Conservation (phyloP, 1,284 basidiomycete genomes). For the Mycena citricolor region DNA sequence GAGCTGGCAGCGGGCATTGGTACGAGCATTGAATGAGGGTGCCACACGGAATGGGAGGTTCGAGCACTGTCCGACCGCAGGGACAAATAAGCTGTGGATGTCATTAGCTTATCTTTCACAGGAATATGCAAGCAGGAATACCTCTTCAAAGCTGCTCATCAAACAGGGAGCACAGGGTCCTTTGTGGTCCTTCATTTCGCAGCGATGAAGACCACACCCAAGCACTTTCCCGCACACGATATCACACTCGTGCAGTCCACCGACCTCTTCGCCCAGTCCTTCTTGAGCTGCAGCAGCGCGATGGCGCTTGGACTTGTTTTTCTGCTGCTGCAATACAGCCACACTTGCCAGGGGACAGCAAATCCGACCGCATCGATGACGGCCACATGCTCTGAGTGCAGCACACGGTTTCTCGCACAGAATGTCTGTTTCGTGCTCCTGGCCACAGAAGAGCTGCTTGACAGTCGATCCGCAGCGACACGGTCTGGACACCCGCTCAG, state of each 20-base stretch:
- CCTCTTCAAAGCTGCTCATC: conserved; percentile 87
- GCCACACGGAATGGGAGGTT: conserved; percentile 67
- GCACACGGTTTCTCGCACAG: conserved; percentile 77
- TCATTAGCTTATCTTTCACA: conserved; percentile 12
- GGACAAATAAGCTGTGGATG: conserved; percentile 64
- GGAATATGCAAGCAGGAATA: not conserved
- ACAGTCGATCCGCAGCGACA: conserved; percentile 80
- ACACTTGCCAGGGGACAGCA: conserved; percentile 86
- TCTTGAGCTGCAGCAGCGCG: conserved; percentile 31
- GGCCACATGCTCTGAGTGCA: conserved; percentile 74
- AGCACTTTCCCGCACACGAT: conserved; percentile 73
- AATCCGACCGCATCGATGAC: conserved; percentile 77
- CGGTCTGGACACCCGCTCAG: conserved; percentile 62
- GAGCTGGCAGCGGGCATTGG: conserved; percentile 73
- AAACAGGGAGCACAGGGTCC: conserved; percentile 81
- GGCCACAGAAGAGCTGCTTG: conserved; percentile 48
- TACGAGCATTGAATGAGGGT: conserved; percentile 75
- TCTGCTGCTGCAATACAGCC: conserved; percentile 39
- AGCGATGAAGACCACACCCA: conserved; percentile 73
- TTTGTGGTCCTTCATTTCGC: conserved; percentile 78
- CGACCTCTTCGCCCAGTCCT: conserved; percentile 46
- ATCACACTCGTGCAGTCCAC: conserved; percentile 78
- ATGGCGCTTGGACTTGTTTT: conserved; percentile 65
- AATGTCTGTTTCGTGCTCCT: conserved; percentile 49
- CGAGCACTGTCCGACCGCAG: conserved; percentile 64